A percentile compares a stretch with the other conserved stretches of the same genome.
These are phyloP conservation scores for Neoboletus magnificus DNA, from an alignment of 768 basidiomycete species.

Conservation along the genomic window DNA sequence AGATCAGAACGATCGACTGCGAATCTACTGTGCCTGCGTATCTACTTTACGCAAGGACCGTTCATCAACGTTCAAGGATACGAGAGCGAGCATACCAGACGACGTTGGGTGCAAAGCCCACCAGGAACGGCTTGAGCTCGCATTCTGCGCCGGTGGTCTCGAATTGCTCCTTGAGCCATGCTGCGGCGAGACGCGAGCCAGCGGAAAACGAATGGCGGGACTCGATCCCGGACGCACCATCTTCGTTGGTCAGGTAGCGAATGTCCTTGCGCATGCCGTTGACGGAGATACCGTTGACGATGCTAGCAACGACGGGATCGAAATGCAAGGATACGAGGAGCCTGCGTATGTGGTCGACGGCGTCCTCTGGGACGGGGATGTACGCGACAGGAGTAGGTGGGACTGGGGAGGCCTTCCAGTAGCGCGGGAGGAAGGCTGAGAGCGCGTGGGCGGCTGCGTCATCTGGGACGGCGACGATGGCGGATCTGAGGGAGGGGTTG, in stretches of 20 bases:
- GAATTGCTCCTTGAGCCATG: constrained; percentile 57
- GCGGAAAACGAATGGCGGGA: constrained; percentile 81
- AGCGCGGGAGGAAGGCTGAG: constrained; percentile 63
- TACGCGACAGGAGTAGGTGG: constrained; percentile 47
- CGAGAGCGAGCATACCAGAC: constrained; percentile 54
- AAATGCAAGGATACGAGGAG: constrained; percentile 63
- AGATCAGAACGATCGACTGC: constrained; percentile 67
- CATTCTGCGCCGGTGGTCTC: constrained; percentile 77
- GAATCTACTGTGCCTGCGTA: constrained; percentile 45
- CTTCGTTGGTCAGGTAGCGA: constrained; percentile 83
- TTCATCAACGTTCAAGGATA: neutral
- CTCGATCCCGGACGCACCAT: constrained; percentile 62
- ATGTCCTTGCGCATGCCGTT: constrained; percentile 67
- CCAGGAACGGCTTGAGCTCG: constrained; percentile 59
- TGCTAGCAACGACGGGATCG: constrained; percentile 61
- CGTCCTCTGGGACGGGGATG: constrained; percentile 54
- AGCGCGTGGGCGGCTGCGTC: constrained; percentile 41
- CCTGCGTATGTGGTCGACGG: constrained; percentile 51
- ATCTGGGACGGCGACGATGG: constrained; percentile 47
- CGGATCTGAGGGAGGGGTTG: constrained; percentile 35
- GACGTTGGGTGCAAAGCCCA: constrained; percentile 82
- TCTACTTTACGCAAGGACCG: constrained; percentile 33
- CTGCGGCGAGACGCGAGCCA: constrained; percentile 42
- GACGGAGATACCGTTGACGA: constrained; percentile 67
- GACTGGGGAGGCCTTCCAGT: constrained; percentile 68